Evolutionary conservation across 345 rosid genomes (phyloP), one percentile per base, ranked within the genome.

Genomic region (Firmiana major): DNA sequence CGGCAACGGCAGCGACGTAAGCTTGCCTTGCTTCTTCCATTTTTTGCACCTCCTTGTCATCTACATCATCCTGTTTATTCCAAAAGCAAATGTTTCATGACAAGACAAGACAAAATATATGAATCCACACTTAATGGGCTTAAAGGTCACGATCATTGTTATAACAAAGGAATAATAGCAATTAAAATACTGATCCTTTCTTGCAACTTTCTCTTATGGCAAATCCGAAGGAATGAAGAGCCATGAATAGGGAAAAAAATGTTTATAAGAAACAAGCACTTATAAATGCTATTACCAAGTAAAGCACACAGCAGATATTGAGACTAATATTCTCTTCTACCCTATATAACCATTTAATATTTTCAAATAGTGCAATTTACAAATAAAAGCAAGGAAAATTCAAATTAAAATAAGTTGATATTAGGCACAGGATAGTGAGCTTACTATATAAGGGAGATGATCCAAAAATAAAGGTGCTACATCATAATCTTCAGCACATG

Each of bases 11-110:
- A 70, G 86, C 84, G 70, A 87, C 59, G 73, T 93, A 93, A 21
- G 94, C 92, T 81, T 82, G 62, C 79, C 92, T 87, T 45, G 97
- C 98, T 83, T 91, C 94, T 87, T 96, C 97, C 90, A 94, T 85
- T 80, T 87, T 81, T 76, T 81, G 84, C 82, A 84, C 79, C 58
- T 86, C 91, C n/a, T 48, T 53, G 26, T 81, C 87, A 75, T 85
- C 87, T 17, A 82, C 63, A 77, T 87, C 85, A 68, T 87, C 97
- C 98, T 97, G 80, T 43, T 57, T 55, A 73, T 67, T 45, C 15
- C 45, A 62, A 74, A 69, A 13, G 55, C 45, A 10, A 9, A 74
- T 16, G 60, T 51, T 49, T 81, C 65, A 81, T 75, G 0, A 10
- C 60, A 13, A 9, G 42, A 65, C 13, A 62, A 46, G 43, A 49